Evolutionary conservation across 768 basidiomycete species (phyloP).

Genomic region (Pulveroboletus sp.): DNA sequence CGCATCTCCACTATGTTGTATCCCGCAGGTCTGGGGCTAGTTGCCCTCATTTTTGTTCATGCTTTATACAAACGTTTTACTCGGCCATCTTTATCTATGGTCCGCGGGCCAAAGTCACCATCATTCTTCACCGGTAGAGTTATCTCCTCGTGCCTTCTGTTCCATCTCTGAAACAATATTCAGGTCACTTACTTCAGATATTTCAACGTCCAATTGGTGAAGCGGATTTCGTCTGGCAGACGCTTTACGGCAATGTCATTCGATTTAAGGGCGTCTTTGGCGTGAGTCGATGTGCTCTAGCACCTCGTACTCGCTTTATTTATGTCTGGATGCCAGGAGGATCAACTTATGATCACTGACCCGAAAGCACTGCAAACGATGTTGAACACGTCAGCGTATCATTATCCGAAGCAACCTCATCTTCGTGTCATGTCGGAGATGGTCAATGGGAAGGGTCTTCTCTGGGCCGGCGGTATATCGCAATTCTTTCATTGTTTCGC

Average conservation of each 20-base stretch:
- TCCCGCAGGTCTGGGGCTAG: neutral
- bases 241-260: slow-evolving; percentile 24
- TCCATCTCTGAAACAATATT: too few relatives aligned
- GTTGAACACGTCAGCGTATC: slow-evolving; percentile 40
- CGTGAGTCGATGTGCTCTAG: slow-evolving; percentile 4
- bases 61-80: too few relatives aligned
- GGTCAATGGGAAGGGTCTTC: neutral
- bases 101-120: too few relatives aligned
- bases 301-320: neutral
- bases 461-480: neutral
- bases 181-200: slow-evolving; percentile 26
- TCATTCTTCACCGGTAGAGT: too few relatives aligned
- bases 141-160: too few relatives aligned
- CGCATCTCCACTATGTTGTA: neutral
- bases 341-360: slow-evolving; percentile 44
- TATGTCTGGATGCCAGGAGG: slow-evolving; percentile 31
- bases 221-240: slow-evolving; percentile 30
- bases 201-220: slow-evolving; percentile 26
- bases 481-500: slow-evolving; percentile 1
- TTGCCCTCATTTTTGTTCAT: neutral
- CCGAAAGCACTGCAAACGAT: slow-evolving; percentile 41
- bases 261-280: slow-evolving; percentile 23
- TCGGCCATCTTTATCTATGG: too few relatives aligned
- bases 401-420: slow-evolving; percentile 33
- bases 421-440: neutral